Evolutionary conservation across 2,329 filamentous ascomycete genomes (phyloP).

Genomic region (Metarhizium brunneum): DNA sequence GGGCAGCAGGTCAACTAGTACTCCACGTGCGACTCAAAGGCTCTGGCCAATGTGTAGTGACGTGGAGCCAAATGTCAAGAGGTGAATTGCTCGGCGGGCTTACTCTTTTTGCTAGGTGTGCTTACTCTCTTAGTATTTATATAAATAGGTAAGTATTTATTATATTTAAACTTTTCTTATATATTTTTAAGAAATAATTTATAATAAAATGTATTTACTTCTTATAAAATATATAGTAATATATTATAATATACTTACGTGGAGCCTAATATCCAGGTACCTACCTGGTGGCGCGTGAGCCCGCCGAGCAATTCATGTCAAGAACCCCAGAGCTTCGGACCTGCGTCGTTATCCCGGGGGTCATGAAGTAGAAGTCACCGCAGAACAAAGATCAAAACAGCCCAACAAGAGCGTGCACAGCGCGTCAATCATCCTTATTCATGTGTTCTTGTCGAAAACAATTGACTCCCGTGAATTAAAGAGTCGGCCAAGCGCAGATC

Average conservation of each 20-base stretch:
- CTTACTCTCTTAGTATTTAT: too few relatives aligned
- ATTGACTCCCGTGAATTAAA: background rate
- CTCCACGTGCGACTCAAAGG: constrained; percentile 14
- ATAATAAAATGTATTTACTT: too few relatives aligned
- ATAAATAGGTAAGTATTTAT: too few relatives aligned
- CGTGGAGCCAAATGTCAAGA: background rate
- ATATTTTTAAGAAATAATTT: too few relatives aligned
- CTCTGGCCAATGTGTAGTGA: background rate
- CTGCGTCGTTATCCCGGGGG: background rate
- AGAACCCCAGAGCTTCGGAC: background rate
- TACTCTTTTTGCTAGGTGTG: too few relatives aligned
- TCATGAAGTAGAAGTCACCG: background rate
- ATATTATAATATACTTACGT: too few relatives aligned
- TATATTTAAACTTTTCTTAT: too few relatives aligned
- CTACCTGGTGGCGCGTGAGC: too few relatives aligned
- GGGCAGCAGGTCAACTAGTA: background rate
- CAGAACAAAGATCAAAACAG: background rate
- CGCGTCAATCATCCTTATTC: background rate
- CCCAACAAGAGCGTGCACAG: background rate
- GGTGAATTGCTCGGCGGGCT: too few relatives aligned
- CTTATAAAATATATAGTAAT: too few relatives aligned
- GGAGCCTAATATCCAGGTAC: too few relatives aligned
- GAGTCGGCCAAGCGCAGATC: background rate
- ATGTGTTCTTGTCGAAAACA: background rate
- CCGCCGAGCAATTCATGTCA: background rate